Evolutionary conservation across 306 rosid genomes (phyloP), one percentile per base, ranked within the genome.

Genomic region (Astragalus membranaceus): DNA sequence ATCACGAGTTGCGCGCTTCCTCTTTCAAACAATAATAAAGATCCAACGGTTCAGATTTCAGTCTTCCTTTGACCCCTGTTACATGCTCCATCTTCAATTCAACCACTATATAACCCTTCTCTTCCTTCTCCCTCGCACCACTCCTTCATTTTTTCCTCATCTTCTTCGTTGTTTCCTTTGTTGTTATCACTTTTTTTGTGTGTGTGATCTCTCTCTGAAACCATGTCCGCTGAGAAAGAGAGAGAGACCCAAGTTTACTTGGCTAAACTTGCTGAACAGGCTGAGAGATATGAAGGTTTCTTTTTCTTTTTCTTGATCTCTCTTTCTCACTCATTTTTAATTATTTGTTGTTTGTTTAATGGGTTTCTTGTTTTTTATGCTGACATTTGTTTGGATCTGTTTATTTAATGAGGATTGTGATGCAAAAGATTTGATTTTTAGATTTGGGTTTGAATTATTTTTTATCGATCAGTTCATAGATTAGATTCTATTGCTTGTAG

Each of bases 221-320:
- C 86, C 39, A 90, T 86, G 96, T 67, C 95, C 47, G 74, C 87
- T 23, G 95, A 92, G 79, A 92, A 87, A 80, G 96, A 92, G 88
- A 84, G 98, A 86, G 98, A 92, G 68, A 86, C 96, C 60, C 92
- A 88, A 78, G 96, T 92, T 64, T 92, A 92, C 87, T 32, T 88
- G 92, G 95, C 98, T 83, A 92, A 92, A 76, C 96, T 92, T 47
- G 85, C 98, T 30, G 98, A 92, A 57, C 98, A 92, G 77, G 98
- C 98, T 53, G 98, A 92, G 77, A 88, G 98, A 76, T 92, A 92
- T 59, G 98, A 92, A 70, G 98, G 98, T 81, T 10, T 23, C 30
- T 3, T 0, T 2, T 32, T 11, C 12, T 41, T 30, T 20, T 10
- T 20, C 2, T 20, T 20, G n/a, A n/a, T n/a, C n/a, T n/a, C n/a